A percentile compares a stretch with the other conserved stretches of the same genome.
Conservation (phyloP, 208 protist genomes). For the Balamuthia mandrillaris region DNA sequence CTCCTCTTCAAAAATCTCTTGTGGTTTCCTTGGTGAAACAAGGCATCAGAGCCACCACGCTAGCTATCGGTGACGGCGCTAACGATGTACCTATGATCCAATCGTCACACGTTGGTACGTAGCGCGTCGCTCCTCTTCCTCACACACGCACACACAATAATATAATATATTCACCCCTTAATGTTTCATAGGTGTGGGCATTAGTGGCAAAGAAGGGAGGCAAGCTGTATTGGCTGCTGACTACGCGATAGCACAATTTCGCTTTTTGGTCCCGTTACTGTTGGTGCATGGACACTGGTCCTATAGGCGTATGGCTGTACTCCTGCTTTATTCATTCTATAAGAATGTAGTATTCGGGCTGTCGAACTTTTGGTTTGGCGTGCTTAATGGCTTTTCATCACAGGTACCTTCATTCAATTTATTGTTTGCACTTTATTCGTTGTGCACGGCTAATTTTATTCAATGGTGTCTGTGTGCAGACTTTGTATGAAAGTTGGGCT, state of each 20-base stretch:
- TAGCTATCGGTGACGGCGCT: constrained; percentile 96
- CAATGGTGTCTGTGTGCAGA: constrained; percentile 17
- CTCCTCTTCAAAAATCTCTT: constrained; percentile 58
- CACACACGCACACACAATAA: constrained; percentile 1
- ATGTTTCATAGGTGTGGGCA: constrained; percentile 64
- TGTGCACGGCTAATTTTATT: neutral
- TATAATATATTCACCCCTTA: neutral
- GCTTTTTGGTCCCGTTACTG: constrained; percentile 63
- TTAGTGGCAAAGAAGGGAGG: constrained; percentile 76
- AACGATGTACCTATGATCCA: constrained; percentile 97
- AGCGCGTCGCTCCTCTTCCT: neutral
- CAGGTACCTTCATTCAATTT: constrained; percentile 23
- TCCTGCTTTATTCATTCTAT: constrained; percentile 76
- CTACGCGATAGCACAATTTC: constrained; percentile 72
- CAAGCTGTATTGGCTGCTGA: constrained; percentile 74
- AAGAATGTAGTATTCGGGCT: constrained; percentile 73
- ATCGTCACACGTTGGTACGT: constrained; percentile 52
- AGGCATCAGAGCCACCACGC: constrained; percentile 68
- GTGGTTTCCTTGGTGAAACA: constrained; percentile 63
- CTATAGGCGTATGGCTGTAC: constrained; percentile 64
- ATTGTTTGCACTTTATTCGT: too few relatives aligned
- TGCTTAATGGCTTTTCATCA: constrained; percentile 84
- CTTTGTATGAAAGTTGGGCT: constrained; percentile 48
- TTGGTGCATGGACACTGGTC: constrained; percentile 58
- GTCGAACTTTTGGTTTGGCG: constrained; percentile 71